Evolutionary conservation across 2,329 filamentous ascomycete genomes (phyloP).

Genomic region (Tolypocladium album): DNA sequence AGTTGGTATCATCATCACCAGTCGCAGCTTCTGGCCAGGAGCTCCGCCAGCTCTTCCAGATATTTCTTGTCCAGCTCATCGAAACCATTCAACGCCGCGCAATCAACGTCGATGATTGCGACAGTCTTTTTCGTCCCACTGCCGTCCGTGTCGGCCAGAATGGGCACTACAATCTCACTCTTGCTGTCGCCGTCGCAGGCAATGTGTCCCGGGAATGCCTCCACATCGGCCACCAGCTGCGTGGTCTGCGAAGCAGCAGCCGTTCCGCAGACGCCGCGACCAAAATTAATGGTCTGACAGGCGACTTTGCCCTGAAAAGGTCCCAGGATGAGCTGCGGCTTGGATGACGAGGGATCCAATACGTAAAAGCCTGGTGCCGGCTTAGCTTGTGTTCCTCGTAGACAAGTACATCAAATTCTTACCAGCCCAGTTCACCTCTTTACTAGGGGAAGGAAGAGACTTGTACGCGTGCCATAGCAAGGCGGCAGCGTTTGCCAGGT

Average conservation of each 20-base stretch:
- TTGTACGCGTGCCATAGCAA: slow-evolving; percentile 73
- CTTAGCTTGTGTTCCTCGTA: not conserved
- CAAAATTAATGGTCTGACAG: slow-evolving; percentile 67
- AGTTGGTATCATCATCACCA: slow-evolving; percentile 33
- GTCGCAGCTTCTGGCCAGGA: slow-evolving; percentile 52
- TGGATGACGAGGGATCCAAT: slow-evolving; percentile 36
- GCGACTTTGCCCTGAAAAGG: slow-evolving; percentile 75
- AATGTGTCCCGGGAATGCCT: slow-evolving; percentile 68
- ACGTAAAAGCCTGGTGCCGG: slow-evolving; percentile 57
- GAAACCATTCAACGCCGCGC: slow-evolving; percentile 55
- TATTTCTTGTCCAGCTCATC: slow-evolving; percentile 54
- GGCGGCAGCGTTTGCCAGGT: slow-evolving; percentile 65
- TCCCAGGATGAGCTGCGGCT: slow-evolving; percentile 56
- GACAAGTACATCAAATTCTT: slow-evolving; percentile 8
- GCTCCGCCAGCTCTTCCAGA: slow-evolving; percentile 53
- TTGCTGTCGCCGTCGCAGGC: slow-evolving; percentile 66
- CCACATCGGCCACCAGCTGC: slow-evolving; percentile 60
- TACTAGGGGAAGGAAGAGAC: slow-evolving; percentile 55
- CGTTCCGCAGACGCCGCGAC: slow-evolving; percentile 64
- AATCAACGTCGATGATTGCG: slow-evolving; percentile 74
- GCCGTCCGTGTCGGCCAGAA: slow-evolving; percentile 31
- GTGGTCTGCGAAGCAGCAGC: slow-evolving; percentile 51
- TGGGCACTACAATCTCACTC: slow-evolving; percentile 76
- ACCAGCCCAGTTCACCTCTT: slow-evolving; percentile 68
- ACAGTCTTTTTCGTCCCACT: slow-evolving; percentile 37